Base-by-base conservation (phyloP, 768 basidiomycete species). In the Hemileccinum impolitum region DNA sequence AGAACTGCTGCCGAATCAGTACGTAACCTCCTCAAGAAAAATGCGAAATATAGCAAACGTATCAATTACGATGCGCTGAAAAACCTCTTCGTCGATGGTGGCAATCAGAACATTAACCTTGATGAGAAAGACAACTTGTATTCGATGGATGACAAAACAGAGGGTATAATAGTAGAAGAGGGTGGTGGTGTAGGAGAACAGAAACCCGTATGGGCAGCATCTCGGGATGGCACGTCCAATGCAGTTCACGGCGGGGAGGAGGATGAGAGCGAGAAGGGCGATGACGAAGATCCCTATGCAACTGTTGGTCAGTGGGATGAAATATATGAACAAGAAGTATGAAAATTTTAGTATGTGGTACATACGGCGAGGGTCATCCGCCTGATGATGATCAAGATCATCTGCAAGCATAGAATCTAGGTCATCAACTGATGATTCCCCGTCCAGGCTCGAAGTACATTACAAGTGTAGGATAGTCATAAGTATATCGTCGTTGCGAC, bases 11-110 rank as follows among this genome's bases (percentile, higher is more conserved):
- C 68, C 1, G 66, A 67, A 40, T 70, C 66, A 21, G 66, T 67
- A 34, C 66, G 60, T 23, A 70, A 67, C 50, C 75, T 94, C 31
- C 74, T 93, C 58, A 86, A 87, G 73, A 90, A 91, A 70, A 92
- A 87, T 54, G 78, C 84, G 19, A 87, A 83, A 61, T 93, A 94
- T 69, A 92, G 89, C 70, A 90, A 90, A 62, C 82, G 91, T 44
- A 94, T 95, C 70, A 96, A 96, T 65, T 96, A 95, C 64, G 87
- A 90, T 57, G 91, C 90, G 1, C 79, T 94, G 45, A 86, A 88
- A 56, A 80, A 81, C 48, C 76, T 95, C 11, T 90, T 94, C 63
- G 72, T 78, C 25, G 80, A 81, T 13, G 59, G 69, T 39, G 46
- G 43, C 25, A 39, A 51, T 38, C 50, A 56, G 15, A 32, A 47